A percentile compares a stretch with the other conserved stretches of the same genome.
Conservation (phyloP, 1,284 basidiomycete genomes). For the Athelia psychrophila region DNA sequence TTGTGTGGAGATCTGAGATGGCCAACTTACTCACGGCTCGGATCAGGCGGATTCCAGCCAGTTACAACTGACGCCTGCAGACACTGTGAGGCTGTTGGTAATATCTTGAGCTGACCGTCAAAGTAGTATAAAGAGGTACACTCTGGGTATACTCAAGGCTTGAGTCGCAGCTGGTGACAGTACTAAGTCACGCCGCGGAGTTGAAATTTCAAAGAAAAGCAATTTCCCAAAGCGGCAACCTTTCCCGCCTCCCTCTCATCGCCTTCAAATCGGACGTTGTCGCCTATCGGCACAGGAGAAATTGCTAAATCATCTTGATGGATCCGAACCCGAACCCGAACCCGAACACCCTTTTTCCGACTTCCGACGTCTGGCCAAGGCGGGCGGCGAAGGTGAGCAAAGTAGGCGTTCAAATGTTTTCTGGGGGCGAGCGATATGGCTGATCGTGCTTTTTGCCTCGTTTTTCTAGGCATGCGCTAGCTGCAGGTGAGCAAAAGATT, state of each 20-base stretch:
- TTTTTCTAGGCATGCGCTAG: conserved; percentile 48
- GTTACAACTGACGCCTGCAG: too few species aligned
- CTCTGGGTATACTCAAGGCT: too few species aligned
- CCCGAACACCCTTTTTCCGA: not conserved
- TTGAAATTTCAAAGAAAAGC: not conserved
- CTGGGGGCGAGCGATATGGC: not conserved
- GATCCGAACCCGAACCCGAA: not conserved
- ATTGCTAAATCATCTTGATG: not conserved
- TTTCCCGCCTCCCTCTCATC: not conserved
- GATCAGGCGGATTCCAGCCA: too few species aligned
- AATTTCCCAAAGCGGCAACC: too few species aligned
- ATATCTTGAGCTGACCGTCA: too few species aligned
- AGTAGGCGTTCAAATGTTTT: not conserved
- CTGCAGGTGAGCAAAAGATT: conserved; percentile 50
- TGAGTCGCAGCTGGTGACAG: too few species aligned
- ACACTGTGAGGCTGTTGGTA: too few species aligned
- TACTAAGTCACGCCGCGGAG: too few species aligned
- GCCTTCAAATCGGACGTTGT: not conserved
- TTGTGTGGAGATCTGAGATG: too few species aligned
- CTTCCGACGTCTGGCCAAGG: conserved; percentile 1
- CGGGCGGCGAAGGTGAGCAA: not conserved
- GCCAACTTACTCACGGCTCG: too few species aligned
- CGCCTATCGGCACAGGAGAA: not conserved
- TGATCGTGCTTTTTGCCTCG: not conserved
- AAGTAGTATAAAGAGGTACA: too few species aligned